These are phyloP conservation scores for Tothia fuscella DNA, from an alignment of 2,329 filamentous ascomycete species.

Conservation along the genomic window DNA sequence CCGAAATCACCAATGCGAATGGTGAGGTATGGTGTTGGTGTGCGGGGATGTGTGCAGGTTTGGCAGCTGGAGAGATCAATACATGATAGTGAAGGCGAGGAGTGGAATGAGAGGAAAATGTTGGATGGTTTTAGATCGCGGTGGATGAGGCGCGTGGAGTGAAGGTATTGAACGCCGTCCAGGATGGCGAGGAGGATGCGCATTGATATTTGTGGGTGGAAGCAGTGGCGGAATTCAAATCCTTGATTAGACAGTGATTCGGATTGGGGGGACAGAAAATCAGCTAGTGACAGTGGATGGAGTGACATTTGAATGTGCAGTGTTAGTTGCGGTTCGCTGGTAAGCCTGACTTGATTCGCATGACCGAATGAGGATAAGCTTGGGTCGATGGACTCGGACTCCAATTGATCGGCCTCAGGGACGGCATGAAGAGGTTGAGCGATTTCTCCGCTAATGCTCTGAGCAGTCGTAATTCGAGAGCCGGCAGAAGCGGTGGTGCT, in stretches of 20 bases:
- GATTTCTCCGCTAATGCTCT: slow-evolving; percentile 23
- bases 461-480: slow-evolving; percentile 29
- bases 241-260: slow-evolving; percentile 2
- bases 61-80: slow-evolving; percentile 36
- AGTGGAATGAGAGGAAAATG: slow-evolving; percentile 43
- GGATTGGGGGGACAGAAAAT: slow-evolving; percentile 33
- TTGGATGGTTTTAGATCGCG: slow-evolving; percentile 59
- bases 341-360: too few species aligned
- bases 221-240: slow-evolving; percentile 41
- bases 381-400: neutral
- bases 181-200: slow-evolving; percentile 47
- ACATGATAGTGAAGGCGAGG: slow-evolving; percentile 15
- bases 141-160: slow-evolving; percentile 48
- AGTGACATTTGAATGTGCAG: slow-evolving; percentile 59
- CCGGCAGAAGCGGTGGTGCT: slow-evolving; percentile 27
- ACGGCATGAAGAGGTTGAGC: too few species aligned
- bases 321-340: slow-evolving; percentile 26
- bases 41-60: slow-evolving; percentile 27
- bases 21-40: slow-evolving; percentile 32
- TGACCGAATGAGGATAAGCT: slow-evolving; percentile 8
- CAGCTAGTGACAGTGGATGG: slow-evolving; percentile 49
- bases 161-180: slow-evolving; percentile 53
- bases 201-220: slow-evolving; percentile 46
- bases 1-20: slow-evolving; percentile 59
- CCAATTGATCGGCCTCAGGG: slow-evolving; percentile 33